A percentile compares a stretch with the other conserved stretches of the same genome.
Evolutionary conservation across 78 protist species (phyloP).

Genomic region (Dictyostelium brefeldianum): DNA sequence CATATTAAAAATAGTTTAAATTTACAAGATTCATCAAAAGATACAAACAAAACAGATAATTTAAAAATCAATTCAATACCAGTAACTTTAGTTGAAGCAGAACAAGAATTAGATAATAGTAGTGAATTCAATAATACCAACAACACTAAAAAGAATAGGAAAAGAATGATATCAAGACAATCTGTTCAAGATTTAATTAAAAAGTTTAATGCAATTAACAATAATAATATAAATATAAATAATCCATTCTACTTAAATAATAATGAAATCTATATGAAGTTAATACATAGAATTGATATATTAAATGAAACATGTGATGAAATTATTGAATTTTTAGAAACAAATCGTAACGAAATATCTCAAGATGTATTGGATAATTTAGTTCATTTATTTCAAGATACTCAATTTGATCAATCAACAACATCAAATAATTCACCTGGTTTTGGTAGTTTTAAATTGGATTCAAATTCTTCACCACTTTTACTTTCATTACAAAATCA

Average conservation of each 20-base stretch:
- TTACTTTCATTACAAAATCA: not conserved
- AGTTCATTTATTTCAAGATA: not conserved
- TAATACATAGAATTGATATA: slow-evolving; percentile 37
- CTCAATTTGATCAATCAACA: not conserved
- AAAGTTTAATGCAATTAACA: not conserved
- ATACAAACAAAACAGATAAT: not conserved
- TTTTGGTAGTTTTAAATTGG: slow-evolving; percentile 3
- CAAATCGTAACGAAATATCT: not conserved
- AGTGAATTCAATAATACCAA: no score
- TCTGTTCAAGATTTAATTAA: slow-evolving; percentile 33
- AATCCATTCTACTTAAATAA: slow-evolving; percentile 5
- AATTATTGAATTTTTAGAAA: not conserved
- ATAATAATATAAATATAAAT: not conserved
- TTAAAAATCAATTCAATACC: not conserved
- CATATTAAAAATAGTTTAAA: slow-evolving; percentile 6
- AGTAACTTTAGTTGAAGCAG: not conserved
- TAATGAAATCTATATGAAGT: slow-evolving; percentile 1
- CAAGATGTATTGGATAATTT: not conserved
- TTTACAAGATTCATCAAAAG: slow-evolving; percentile 2
- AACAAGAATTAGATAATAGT: not conserved
- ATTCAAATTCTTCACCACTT: slow-evolving; percentile 2
- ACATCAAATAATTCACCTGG: slow-evolving; percentile 2
- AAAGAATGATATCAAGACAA: slow-evolving; percentile 40
- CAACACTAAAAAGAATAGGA: not conserved
- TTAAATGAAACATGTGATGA: slow-evolving; percentile 43